phyloP scores from a whole-genome alignment of 2,329 filamentous ascomycete genomes.

The Colletotrichum cereale region DNA sequence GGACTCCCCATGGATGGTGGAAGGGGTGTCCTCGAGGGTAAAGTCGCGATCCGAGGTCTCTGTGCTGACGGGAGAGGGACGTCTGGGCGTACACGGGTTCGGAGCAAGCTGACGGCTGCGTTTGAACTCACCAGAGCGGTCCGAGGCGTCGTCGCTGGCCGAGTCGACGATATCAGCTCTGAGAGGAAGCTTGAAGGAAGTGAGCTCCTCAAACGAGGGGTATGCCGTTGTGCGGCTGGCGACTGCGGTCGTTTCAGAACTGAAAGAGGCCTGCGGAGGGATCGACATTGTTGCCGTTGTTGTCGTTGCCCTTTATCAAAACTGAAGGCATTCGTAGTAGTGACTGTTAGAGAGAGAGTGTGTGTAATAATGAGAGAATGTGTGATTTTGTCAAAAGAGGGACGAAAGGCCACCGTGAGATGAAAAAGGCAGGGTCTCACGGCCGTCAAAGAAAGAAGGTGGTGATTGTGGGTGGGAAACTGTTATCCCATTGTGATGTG shows the following conservation, averaged over 20 bases:
- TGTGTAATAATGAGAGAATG: neutral
- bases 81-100: slow-evolving; percentile 14
- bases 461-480: neutral
- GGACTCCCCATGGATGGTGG: slow-evolving; percentile 21
- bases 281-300: slow-evolving; percentile 12
- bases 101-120: neutral
- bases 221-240: slow-evolving; percentile 9
- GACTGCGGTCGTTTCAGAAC: slow-evolving; percentile 24
- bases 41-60: slow-evolving; percentile 22
- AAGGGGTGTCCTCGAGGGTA: slow-evolving; percentile 17
- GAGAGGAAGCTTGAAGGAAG: slow-evolving; percentile 21
- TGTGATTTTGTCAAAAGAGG: neutral
- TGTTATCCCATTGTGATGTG: slow-evolving; percentile 15
- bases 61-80: slow-evolving; percentile 24
- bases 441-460: neutral
- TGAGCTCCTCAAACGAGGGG: slow-evolving; percentile 23
- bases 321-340: neutral
- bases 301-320: neutral
- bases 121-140: neutral
- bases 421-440: neutral
- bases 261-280: slow-evolving; percentile 23
- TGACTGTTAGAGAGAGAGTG: neutral
- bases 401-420: neutral
- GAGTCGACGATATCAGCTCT: neutral
- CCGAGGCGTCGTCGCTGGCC: neutral